phyloP scores from a whole-genome alignment of 345 rosid species.

The Sisymbrium irio region DNA sequence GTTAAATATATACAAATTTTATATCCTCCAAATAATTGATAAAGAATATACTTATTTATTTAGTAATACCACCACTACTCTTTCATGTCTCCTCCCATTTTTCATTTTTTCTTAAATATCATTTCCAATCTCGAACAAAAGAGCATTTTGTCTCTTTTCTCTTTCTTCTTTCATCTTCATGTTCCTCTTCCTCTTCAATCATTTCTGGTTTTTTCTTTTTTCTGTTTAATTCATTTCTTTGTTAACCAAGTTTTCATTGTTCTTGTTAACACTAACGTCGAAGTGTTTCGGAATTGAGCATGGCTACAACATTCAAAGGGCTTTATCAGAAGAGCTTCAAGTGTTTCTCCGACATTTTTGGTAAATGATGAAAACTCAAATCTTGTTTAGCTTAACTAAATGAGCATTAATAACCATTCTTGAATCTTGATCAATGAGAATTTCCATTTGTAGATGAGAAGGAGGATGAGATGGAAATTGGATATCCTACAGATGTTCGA shows the following conservation, averaged over 20 bases:
- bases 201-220: background rate
- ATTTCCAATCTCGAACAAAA: conserved; percentile 21
- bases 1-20: conserved; percentile 22
- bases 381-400: background rate
- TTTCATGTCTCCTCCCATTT: conserved; percentile 32
- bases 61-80: conserved; percentile 29
- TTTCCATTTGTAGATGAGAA: conserved; percentile 44
- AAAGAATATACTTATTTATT: conserved; percentile 12
- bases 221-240: background rate
- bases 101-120: conserved; percentile 21
- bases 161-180: background rate
- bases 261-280: background rate
- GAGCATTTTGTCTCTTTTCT: conserved; percentile 27
- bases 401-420: background rate
- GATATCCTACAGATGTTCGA: conserved; percentile 90
- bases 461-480: conserved; percentile 78
- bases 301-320: conserved; percentile 83
- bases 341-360: conserved; percentile 72
- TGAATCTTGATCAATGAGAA: background rate
- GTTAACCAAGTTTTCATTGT: background rate
- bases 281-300: conserved; percentile 29
- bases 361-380: conserved; percentile 27
- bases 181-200: conserved; percentile 17
- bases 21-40: conserved; percentile 20
- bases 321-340: conserved; percentile 76